Base-by-base conservation (phyloP, 1,139 yeast genomes). In the Suhomyces wounanorum region DNA sequence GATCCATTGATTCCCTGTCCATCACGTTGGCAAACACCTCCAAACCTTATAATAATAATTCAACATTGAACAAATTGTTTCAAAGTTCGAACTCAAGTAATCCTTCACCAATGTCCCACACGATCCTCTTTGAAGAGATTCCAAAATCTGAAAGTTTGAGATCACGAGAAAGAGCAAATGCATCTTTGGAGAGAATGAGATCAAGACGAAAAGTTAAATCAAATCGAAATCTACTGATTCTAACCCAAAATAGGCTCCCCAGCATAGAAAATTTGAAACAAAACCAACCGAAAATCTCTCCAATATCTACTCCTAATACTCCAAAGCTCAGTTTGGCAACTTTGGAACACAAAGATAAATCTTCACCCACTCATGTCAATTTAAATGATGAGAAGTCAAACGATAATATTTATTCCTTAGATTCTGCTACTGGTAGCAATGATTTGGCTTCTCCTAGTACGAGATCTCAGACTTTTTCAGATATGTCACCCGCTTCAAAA, bases 151-250 rank as follows among this genome's bases (percentile, higher is more conserved):
- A 66, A 26, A 68, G 64, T 44, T 57, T 68, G 6, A 69, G 83
- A 52, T 82, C 86, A 5, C 73, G 77, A 40, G 89, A 83, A 56
- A 70, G 89, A 56, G 89, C 89, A 0, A 84, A 83, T 61, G 89
- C 89, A 0, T 83, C 88, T 0, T 66, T 85, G 40, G 78, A 82
- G 53, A 72, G 91, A 65, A 83, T 85, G 77, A 75, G 82, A 54
- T 80, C 82, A 37, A 70, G 88, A 53, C 68, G 89, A 52, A 78
- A 78, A 60, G 81, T 84, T 51, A 81, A 78, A 58, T 76, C 82
- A 35, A 69, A 73, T 13, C 45, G 65, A 35, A 69, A 68, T 48
- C 61, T 67, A 4, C 71, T 64, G 67, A 62, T 66, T 28, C 58
- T 66, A 41, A 61, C 70, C 1, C 68, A 66, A 35, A 63, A 55